phyloP scores from a whole-genome alignment of 2,329 filamentous ascomycete genomes.

The Trichoderma harzianum region DNA sequence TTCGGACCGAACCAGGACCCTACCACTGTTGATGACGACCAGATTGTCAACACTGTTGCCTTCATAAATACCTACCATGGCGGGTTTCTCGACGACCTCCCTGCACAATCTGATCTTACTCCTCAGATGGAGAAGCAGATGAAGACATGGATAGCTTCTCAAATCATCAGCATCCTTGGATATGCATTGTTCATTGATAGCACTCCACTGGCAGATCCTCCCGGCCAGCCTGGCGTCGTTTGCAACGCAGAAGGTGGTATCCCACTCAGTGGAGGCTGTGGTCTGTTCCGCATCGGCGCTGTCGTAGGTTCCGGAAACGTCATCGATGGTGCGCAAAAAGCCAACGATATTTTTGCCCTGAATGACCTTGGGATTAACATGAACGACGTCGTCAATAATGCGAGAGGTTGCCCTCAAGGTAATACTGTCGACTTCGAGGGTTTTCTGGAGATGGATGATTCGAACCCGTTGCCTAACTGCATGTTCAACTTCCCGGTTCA shows the following conservation, averaged over 20 bases:
- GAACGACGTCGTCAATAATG: not conserved
- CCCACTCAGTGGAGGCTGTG: not conserved
- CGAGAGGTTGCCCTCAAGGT: not conserved
- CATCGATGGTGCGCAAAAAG: not conserved
- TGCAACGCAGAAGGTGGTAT: not conserved
- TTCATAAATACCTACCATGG: not conserved
- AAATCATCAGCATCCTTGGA: not conserved
- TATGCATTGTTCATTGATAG: not conserved
- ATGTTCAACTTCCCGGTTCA: not conserved
- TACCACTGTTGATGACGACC: not conserved
- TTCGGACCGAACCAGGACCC: not conserved
- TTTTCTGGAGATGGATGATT: not conserved
- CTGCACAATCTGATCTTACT: not conserved
- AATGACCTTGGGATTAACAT: not conserved
- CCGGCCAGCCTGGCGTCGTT: not conserved
- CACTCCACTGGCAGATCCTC: not conserved
- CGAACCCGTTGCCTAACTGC: not conserved
- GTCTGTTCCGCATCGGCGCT: not conserved
- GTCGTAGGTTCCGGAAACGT: not conserved
- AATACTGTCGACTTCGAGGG: not conserved
- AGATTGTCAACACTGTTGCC: not conserved
- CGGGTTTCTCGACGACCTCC: not conserved
- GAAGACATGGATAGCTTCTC: not conserved
- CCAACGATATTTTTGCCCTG: not conserved
- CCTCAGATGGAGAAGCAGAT: not conserved